These are phyloP conservation scores for Zymoseptoria pseudotritici DNA, from an alignment of 2,329 filamentous ascomycete genomes.

Conservation along the genomic window DNA sequence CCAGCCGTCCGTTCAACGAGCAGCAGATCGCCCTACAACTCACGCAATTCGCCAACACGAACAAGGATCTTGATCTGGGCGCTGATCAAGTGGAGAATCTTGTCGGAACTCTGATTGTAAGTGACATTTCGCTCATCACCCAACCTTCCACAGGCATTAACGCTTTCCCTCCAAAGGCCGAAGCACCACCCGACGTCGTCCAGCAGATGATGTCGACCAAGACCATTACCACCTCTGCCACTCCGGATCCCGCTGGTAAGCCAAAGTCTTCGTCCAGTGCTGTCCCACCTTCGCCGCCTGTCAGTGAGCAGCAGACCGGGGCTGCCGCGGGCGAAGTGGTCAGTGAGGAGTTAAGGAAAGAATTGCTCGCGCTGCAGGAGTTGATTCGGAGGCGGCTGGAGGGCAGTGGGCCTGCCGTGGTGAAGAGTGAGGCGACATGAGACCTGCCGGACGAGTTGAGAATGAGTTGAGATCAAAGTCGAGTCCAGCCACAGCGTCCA, in stretches of 20 bases:
- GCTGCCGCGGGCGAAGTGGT: constrained; percentile 13
- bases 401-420: constrained; percentile 1
- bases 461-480: too few relatives aligned
- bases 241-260: constrained; percentile 11
- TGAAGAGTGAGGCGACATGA: background rate
- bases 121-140: constrained; percentile 29
- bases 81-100: constrained; percentile 43
- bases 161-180: constrained; percentile 19
- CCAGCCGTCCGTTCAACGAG: constrained; percentile 48
- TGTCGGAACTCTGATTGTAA: constrained; percentile 56
- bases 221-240: background rate
- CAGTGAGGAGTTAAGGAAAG: constrained; percentile 29
- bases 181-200: constrained; percentile 38
- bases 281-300: constrained; percentile 22
- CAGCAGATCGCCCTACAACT: constrained; percentile 61
- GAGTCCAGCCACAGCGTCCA: too few relatives aligned
- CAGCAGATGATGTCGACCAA: constrained; percentile 30
- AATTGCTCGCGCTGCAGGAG: constrained; percentile 29
- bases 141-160: background rate
- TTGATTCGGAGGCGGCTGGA: constrained; percentile 30
- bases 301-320: constrained; percentile 24
- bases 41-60: constrained; percentile 48
- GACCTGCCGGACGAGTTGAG: too few relatives aligned
- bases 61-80: constrained; percentile 43
- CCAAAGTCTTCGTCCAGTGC: constrained; percentile 16